A percentile compares a stretch with the other conserved stretches of the same genome.
Evolutionary conservation across 352 stramenopile genomes (phyloP).

Genomic region (Pythium utonaiense): DNA sequence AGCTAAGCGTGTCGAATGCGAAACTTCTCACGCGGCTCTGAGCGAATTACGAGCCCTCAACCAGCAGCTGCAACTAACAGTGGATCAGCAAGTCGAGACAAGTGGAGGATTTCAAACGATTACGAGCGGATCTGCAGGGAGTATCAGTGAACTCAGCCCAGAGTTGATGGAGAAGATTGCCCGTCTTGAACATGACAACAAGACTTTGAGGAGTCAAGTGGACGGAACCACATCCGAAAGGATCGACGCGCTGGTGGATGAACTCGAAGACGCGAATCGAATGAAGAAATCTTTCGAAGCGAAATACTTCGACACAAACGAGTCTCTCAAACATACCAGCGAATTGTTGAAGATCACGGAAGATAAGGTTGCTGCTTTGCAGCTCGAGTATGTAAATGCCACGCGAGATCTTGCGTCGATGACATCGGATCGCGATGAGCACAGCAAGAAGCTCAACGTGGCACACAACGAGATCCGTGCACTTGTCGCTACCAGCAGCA

Average conservation of each 20-base stretch:
- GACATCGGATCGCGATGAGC: slow-evolving; percentile 5
- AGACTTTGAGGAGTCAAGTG: slow-evolving; percentile 41
- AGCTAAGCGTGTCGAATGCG: slow-evolving; percentile 26
- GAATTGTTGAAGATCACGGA: slow-evolving; percentile 3
- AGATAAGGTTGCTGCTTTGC: slow-evolving; percentile 4
- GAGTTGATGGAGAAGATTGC: slow-evolving; percentile 64
- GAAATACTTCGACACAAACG: slow-evolving; percentile 57
- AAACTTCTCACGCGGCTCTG: slow-evolving; percentile 30
- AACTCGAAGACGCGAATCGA: slow-evolving; percentile 48
- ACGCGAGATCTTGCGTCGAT: slow-evolving; percentile 15
- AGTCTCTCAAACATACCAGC: slow-evolving; percentile 29
- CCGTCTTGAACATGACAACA: slow-evolving; percentile 58
- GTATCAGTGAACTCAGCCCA: slow-evolving; percentile 64
- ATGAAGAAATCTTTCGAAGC: slow-evolving; percentile 72
- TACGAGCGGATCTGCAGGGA: slow-evolving; percentile 12
- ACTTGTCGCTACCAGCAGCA: not conserved
- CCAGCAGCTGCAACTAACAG: slow-evolving; percentile 47
- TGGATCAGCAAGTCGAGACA: slow-evolving; percentile 21
- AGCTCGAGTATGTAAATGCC: slow-evolving; percentile 4
- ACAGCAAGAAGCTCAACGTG: not conserved
- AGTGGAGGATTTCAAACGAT: not conserved
- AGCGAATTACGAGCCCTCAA: slow-evolving; percentile 39
- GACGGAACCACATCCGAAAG: slow-evolving; percentile 47
- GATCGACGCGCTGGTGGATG: slow-evolving; percentile 53
- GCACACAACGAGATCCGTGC: too few relatives aligned